Evolutionary conservation across 179 eudicot genomes (phyloP).

Genomic region (Heliamphora pulchella): DNA sequence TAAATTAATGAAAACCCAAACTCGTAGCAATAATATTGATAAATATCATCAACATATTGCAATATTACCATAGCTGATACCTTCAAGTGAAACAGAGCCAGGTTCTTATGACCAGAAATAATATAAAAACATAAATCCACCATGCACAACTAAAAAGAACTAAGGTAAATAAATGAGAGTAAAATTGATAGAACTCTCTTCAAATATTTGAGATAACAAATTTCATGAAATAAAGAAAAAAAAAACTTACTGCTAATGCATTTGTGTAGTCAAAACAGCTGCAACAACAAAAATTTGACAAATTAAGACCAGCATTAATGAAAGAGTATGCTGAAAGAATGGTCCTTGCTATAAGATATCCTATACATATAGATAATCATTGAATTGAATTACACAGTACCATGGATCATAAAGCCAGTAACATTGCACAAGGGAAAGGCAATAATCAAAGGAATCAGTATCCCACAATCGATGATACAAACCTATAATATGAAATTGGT

Average conservation of each 20-base stretch:
- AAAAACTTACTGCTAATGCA: slow-evolving; percentile 78
- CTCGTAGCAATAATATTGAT: no score
- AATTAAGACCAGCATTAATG: slow-evolving; percentile 15
- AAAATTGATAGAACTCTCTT: not conserved
- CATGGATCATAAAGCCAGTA: not conserved
- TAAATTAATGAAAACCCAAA: not conserved
- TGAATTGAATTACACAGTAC: no score
- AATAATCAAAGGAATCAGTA: not conserved
- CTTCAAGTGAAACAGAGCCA: slow-evolving; percentile 1
- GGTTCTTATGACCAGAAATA: not conserved
- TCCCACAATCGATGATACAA: not conserved
- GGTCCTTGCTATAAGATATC: not conserved
- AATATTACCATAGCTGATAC: not conserved
- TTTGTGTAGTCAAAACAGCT: slow-evolving; percentile 99
- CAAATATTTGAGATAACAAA: not conserved
- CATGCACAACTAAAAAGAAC: not conserved
- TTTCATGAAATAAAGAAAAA: not conserved
- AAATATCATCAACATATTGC: no score
- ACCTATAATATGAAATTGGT: not conserved
- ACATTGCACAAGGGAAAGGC: not conserved
- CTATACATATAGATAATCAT: not conserved
- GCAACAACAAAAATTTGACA: slow-evolving; percentile 29
- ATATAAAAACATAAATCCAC: not conserved
- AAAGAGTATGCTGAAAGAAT: slow-evolving; percentile 8
- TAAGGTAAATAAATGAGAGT: not conserved